phyloP scores from a whole-genome alignment of 345 rosid species.

The Raphanus sativus region DNA sequence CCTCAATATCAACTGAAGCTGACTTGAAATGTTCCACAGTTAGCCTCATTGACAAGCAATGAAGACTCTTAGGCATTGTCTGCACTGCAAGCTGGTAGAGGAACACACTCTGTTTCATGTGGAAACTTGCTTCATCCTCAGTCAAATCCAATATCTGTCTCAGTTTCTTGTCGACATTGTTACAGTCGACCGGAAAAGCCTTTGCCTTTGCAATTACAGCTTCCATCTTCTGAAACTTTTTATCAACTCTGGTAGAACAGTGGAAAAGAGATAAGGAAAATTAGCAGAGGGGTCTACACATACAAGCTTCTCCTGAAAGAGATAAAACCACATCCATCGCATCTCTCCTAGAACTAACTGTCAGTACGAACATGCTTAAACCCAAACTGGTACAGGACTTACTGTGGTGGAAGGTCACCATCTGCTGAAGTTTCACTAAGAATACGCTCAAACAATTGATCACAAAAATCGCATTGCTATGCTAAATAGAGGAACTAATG shows the following conservation, averaged over 20 bases:
- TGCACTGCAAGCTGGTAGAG: conserved; percentile 86
- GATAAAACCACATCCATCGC: too few relatives aligned
- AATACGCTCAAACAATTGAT: conserved; percentile 56
- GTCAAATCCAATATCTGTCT: conserved; percentile 49
- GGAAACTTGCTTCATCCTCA: conserved; percentile 88
- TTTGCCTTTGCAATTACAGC: conserved; percentile 70
- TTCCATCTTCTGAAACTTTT: conserved; percentile 62
- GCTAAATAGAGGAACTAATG: too few relatives aligned
- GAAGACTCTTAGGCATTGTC: conserved; percentile 93
- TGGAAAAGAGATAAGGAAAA: background rate
- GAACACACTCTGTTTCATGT: conserved; percentile 77
- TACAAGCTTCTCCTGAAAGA: background rate
- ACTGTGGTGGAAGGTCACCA: conserved; percentile 79
- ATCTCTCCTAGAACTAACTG: background rate
- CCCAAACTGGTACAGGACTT: conserved; percentile 43
- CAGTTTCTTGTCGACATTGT: conserved; percentile 78
- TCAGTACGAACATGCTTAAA: conserved; percentile 25
- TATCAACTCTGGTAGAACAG: conserved; percentile 54
- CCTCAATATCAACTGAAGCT: conserved; percentile 45
- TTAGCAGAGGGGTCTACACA: background rate
- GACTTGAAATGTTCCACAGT: conserved; percentile 85
- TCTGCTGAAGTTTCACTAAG: conserved; percentile 85
- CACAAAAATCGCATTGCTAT: too few relatives aligned
- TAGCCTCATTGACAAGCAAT: conserved; percentile 86
- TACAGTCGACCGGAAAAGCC: conserved; percentile 68